Percentiles rank a stretch among this genome's conserved stretches.
Conservation (phyloP, 164 flowering plant genomes). For the Paratinospora sagittata region DNA sequence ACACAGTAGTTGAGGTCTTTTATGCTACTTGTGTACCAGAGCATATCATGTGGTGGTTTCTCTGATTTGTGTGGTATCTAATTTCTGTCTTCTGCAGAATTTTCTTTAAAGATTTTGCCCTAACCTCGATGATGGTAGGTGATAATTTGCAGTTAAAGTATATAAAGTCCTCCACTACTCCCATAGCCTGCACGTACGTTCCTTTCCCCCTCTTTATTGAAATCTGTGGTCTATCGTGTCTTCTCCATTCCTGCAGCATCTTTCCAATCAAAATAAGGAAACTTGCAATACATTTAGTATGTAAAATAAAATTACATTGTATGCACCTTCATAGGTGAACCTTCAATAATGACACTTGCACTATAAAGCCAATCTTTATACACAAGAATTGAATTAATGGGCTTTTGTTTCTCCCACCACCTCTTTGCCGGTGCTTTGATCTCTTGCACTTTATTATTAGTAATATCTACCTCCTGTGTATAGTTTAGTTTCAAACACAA, state of each 20-base stretch:
- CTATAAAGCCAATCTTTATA: slow-evolving; percentile 61
- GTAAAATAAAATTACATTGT: not conserved
- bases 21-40: not conserved
- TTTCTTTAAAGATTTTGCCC: not conserved
- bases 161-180: slow-evolving; percentile 74
- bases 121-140: slow-evolving; percentile 53
- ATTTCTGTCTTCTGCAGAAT: not conserved
- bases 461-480: slow-evolving; percentile 46
- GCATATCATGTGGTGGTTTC: not conserved
- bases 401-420: slow-evolving; percentile 49
- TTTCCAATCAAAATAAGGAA: slow-evolving; percentile 5
- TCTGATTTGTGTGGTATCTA: not conserved
- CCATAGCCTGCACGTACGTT: slow-evolving; percentile 41
- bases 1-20: not conserved
- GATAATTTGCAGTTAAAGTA: slow-evolving; percentile 58
- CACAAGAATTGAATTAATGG: slow-evolving; percentile 45
- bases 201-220: slow-evolving; percentile 37
- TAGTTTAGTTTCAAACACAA: slow-evolving; percentile 1
- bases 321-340: slow-evolving; percentile 54
- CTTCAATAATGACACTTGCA: slow-evolving; percentile 42
- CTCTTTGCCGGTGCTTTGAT: slow-evolving; percentile 52
- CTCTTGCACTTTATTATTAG: slow-evolving; percentile 40
- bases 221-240: slow-evolving; percentile 32
- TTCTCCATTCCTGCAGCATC: slow-evolving; percentile 57
- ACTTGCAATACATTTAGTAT: not conserved